Base-by-base conservation (phyloP, 495 filamentous ascomycete genomes). In the Hypoxylon cercidicola region DNA sequence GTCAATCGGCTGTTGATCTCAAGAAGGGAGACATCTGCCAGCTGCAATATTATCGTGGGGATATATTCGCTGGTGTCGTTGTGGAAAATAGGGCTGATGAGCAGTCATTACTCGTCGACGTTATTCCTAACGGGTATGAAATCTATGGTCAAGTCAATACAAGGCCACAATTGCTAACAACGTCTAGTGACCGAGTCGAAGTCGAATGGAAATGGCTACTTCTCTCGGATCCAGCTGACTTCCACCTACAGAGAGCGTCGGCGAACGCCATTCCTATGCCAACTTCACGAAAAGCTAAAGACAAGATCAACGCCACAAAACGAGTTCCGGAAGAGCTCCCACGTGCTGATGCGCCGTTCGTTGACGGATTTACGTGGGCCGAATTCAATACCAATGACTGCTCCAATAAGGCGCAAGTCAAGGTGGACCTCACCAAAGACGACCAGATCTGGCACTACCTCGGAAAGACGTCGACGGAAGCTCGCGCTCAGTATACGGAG, bases 371-470 rank as follows among this genome's bases (percentile, higher is more conserved):
- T 73, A 87, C 87, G 51, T 97, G 93, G 93, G 85, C 89, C 44
- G 93, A 96, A 75, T 96, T 96, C 72, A 84, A 91, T 70, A 81
- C 82, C 54, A 77, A 84, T 70, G 80, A 77, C 28, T 81, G 68
- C 51, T 47, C 13, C 32, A 77, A 67, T 44, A 69, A 68, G 32
- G 64, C 61, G 25, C 82, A 70, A 72, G 79, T 55, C 81, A 90
- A 77, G 76, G 80, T 95, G 49, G 85, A 94, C 68, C 69, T 96
- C 16, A 70, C 76, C 61, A 87, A 88, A 72, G 80, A 85, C 9
- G 86, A 93, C 56, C 87, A 90, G 66, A 76, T 97, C 55, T 99
- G 93, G 94, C 87, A 91, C 77, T 99, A 97, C 75, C 82, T 99
- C 64, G 91, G 91, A 15, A 84, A 87, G 69, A 85, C 82, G 47